These are phyloP conservation scores for Backusella morwellensis DNA, from an alignment of 192 early-diverging fungal species.

Conservation along the genomic window DNA sequence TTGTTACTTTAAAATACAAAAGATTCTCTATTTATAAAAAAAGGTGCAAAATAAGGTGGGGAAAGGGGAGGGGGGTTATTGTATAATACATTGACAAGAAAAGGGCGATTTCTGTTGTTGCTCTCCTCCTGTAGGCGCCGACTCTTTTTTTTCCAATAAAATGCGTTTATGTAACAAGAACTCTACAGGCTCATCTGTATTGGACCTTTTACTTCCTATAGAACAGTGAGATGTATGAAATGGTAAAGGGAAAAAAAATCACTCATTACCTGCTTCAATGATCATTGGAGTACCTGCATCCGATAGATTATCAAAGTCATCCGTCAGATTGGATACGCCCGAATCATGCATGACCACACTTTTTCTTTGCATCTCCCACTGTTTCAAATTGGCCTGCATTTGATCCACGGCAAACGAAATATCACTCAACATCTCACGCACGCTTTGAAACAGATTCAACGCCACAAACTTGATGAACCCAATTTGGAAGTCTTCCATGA, in stretches of 20 bases:
- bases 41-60: neutral
- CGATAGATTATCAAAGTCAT: conserved; percentile 15
- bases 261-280: neutral
- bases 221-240: neutral
- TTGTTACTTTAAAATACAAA: conserved; percentile 2
- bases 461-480: conserved; percentile 54
- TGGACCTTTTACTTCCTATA: conserved; percentile 1
- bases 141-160: neutral
- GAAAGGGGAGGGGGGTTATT: neutral
- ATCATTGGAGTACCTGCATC: conserved; percentile 5
- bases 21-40: neutral
- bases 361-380: conserved; percentile 28
- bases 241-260: neutral
- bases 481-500: conserved; percentile 47
- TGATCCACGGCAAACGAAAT: conserved; percentile 33
- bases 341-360: conserved; percentile 3
- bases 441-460: conserved; percentile 47
- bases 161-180: neutral
- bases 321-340: conserved; percentile 3
- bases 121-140: neutral
- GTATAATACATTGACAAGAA: conserved; percentile 24
- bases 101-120: conserved; percentile 10
- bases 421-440: conserved; percentile 26
- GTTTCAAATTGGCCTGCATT: conserved; percentile 31
- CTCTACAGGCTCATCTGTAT: neutral